These are phyloP conservation scores for Porogramme epimiltina DNA, from an alignment of 1,284 basidiomycete genomes.

Conservation along the genomic window DNA sequence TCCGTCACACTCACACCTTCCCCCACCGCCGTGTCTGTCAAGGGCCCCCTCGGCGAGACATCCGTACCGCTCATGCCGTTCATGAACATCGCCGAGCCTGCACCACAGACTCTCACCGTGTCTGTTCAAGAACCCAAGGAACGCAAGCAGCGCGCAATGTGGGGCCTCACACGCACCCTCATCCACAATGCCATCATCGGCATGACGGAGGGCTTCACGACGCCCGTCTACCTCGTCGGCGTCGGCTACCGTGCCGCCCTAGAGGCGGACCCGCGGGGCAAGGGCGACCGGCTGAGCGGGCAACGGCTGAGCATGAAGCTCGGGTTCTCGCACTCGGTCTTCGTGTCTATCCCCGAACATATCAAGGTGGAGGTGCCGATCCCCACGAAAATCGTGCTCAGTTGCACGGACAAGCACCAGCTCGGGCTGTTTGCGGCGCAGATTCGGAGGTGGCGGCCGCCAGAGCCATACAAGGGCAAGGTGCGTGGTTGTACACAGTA, in stretches of 20 bases:
- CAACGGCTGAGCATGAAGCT: slow-evolving; percentile 85
- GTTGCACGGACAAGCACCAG: slow-evolving; percentile 74
- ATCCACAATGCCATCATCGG: slow-evolving; percentile 90
- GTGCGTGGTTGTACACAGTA: slow-evolving; percentile 45
- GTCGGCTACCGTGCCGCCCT: slow-evolving; percentile 92
- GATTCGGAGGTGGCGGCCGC: slow-evolving; percentile 83
- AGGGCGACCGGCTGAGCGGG: slow-evolving; percentile 56
- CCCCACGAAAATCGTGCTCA: slow-evolving; percentile 70
- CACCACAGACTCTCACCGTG: slow-evolving; percentile 55
- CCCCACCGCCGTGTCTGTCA: slow-evolving; percentile 56
- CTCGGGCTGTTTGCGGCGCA: slow-evolving; percentile 89
- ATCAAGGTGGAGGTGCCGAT: slow-evolving; percentile 77
- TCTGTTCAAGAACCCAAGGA: slow-evolving; percentile 69
- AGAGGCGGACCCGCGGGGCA: slow-evolving; percentile 81
- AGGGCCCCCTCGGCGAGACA: slow-evolving; percentile 78
- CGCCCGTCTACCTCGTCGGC: slow-evolving; percentile 88
- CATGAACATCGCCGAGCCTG: slow-evolving; percentile 61
- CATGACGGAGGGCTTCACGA: slow-evolving; percentile 85
- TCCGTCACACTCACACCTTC: slow-evolving; percentile 64
- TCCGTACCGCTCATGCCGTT: slow-evolving; percentile 70
- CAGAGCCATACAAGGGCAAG: slow-evolving; percentile 98
- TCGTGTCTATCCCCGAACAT: slow-evolving; percentile 78
- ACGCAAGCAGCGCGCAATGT: slow-evolving; percentile 85
- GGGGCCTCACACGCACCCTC: slow-evolving; percentile 91
- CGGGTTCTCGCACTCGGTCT: slow-evolving; percentile 89